A percentile compares a stretch with the other conserved stretches of the same genome.
Evolutionary conservation across 2,329 filamentous ascomycete species (phyloP).

Genomic region (Xylariaceae sp.): DNA sequence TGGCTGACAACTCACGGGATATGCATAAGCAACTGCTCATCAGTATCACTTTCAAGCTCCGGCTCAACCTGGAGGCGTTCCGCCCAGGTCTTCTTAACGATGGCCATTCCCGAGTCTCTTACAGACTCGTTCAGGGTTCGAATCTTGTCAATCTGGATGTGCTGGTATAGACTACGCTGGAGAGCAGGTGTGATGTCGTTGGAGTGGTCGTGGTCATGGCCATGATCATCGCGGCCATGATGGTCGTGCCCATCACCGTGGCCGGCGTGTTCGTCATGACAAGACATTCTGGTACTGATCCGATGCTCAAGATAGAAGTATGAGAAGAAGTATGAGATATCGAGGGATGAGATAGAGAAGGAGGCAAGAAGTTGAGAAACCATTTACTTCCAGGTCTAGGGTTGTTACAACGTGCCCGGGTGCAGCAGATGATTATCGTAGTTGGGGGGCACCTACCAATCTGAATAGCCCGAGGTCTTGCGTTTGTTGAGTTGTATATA

Average conservation of each 20-base stretch:
- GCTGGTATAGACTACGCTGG: constrained; percentile 83
- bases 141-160: constrained; percentile 84
- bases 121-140: constrained; percentile 76
- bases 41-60: constrained; percentile 77
- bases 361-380: background rate
- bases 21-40: constrained; percentile 90
- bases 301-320: background rate
- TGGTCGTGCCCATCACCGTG: constrained; percentile 38
- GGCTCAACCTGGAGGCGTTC: constrained; percentile 67
- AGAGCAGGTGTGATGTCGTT: constrained; percentile 90
- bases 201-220: constrained; percentile 72
- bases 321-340: background rate
- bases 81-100: constrained; percentile 88
- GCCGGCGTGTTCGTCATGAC: constrained; percentile 45
- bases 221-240: constrained; percentile 42
- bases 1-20: constrained; percentile 62
- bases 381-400: no score
- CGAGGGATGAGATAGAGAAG: background rate
- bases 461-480: no score
- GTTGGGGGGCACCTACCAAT: no score
- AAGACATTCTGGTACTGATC: constrained; percentile 32
- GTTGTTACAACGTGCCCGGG: no score
- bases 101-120: constrained; percentile 61
- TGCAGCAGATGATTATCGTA: no score
- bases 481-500: no score